These are phyloP conservation scores for Fusarium sarcochroum DNA, from an alignment of 2,329 filamentous ascomycete genomes.

Conservation along the genomic window DNA sequence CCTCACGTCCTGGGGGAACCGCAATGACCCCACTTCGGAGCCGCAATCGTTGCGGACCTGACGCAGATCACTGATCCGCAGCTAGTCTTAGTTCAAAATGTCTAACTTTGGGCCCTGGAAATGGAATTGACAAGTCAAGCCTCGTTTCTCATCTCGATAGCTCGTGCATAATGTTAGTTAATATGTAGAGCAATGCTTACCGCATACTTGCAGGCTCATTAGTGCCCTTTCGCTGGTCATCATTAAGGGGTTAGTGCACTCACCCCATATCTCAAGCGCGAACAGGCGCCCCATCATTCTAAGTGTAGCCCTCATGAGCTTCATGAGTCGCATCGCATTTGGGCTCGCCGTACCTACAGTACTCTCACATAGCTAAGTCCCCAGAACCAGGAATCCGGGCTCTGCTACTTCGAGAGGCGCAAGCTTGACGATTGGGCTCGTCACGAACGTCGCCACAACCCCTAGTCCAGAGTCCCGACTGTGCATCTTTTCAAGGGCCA, in stretches of 20 bases:
- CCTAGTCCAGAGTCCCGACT: neutral
- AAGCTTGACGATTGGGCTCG: conserved; percentile 2
- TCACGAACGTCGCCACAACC: conserved; percentile 5
- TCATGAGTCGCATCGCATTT: conserved; percentile 17
- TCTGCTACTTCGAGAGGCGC: conserved; percentile 8
- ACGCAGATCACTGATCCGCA: conserved; percentile 49
- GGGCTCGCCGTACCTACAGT: neutral
- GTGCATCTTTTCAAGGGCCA: neutral
- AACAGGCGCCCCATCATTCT: conserved; percentile 8
- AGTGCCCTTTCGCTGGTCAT: conserved; percentile 9
- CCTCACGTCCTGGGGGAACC: conserved; percentile 46
- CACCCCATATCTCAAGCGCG: conserved; percentile 14
- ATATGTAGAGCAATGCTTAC: conserved; percentile 7
- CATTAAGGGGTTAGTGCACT: conserved; percentile 26
- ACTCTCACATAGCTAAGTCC: neutral
- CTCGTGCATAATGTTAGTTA: no score
- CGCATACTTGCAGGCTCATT: neutral
- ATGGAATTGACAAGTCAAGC: conserved; percentile 35
- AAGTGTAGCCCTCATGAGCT: neutral
- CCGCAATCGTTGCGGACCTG: conserved; percentile 44
- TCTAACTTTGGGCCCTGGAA: conserved; percentile 36
- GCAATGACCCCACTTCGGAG: conserved; percentile 49
- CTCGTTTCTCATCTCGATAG: conserved; percentile 27
- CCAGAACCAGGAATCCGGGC: neutral
- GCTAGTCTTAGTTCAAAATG: conserved; percentile 27